Conservation (phyloP, 768 basidiomycete genomes). For the Boletus edulis region DNA sequence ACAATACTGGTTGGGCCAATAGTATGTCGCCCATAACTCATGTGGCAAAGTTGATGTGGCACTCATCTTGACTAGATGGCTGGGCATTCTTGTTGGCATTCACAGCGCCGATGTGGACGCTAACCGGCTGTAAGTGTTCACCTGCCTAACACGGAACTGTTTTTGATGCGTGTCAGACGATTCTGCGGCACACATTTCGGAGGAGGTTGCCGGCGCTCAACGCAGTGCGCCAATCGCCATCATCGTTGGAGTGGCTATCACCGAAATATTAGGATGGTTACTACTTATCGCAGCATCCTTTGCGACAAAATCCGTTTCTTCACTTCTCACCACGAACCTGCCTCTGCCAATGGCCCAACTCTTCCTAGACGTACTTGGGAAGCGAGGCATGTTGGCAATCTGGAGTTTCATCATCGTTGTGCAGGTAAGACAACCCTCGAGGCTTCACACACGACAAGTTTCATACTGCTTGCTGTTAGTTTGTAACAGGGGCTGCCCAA, state of each 20-base stretch:
- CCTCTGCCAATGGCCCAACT: slow-evolving; percentile 74
- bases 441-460: not conserved
- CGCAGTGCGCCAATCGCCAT: slow-evolving; percentile 69
- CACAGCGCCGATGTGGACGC: slow-evolving; percentile 76
- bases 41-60: not conserved
- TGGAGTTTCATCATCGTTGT: slow-evolving; percentile 73
- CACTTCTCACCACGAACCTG: slow-evolving; percentile 45
- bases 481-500: slow-evolving; percentile 71
- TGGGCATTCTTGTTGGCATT: slow-evolving; percentile 76
- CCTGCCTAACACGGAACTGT: not conserved
- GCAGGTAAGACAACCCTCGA: slow-evolving; percentile 33
- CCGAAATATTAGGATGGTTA: slow-evolving; percentile 65
- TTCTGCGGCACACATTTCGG: slow-evolving; percentile 73
- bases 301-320: slow-evolving; percentile 53
- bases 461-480: slow-evolving; percentile 35
- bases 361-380: slow-evolving; percentile 62
- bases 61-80: slow-evolving; percentile 43
- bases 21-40: slow-evolving; percentile 35
- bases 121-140: slow-evolving; percentile 62
- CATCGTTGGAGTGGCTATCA: slow-evolving; percentile 57
- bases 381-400: slow-evolving; percentile 67
- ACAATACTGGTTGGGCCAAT: slow-evolving; percentile 65
- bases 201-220: slow-evolving; percentile 66
- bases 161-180: slow-evolving; percentile 46
- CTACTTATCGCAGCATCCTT: slow-evolving; percentile 63